These are phyloP conservation scores for Mortierella sp. DNA, from an alignment of 371 early-diverging fungal species.

Conservation along the genomic window DNA sequence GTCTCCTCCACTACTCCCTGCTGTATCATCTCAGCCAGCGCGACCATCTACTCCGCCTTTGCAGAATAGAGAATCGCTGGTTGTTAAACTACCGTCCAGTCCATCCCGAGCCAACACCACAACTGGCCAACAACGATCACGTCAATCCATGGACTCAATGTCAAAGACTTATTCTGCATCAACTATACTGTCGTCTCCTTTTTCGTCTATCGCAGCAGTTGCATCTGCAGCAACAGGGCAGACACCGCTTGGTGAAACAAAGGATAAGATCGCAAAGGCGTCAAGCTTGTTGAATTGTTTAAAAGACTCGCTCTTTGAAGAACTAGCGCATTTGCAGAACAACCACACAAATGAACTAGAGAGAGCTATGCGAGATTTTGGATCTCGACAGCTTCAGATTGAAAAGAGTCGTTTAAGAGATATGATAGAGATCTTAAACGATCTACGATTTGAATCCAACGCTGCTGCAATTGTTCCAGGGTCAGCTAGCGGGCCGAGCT, in stretches of 20 bases:
- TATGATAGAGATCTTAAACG: conserved; percentile 48
- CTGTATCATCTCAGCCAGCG: not conserved
- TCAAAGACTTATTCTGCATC: conserved; percentile 7
- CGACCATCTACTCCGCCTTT: not conserved
- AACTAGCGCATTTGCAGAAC: conserved; percentile 43
- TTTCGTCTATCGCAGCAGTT: conserved; percentile 35
- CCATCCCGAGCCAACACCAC: conserved; percentile 1
- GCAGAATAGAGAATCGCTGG: conserved; percentile 5
- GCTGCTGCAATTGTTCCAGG: not conserved
- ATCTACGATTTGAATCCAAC: conserved; percentile 21
- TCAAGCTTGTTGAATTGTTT: conserved; percentile 45
- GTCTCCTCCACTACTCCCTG: not conserved
- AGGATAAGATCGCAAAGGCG: conserved; percentile 35
- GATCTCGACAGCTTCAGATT: conserved; percentile 45
- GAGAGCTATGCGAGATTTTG: conserved; percentile 50
- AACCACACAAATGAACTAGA: conserved; percentile 47
- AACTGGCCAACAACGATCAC: conserved; percentile 15
- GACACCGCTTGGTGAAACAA: conserved; percentile 31
- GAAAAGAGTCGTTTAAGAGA: conserved; percentile 49
- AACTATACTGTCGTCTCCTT: conserved; percentile 28
- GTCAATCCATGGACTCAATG: not conserved
- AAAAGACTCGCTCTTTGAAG: conserved; percentile 41
- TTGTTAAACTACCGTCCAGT: conserved; percentile 11
- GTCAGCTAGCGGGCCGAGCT: not conserved
- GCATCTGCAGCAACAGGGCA: conserved; percentile 40